Conservation (phyloP, 495 filamentous ascomycete genomes). For the Sabuloglossum arenarium region DNA sequence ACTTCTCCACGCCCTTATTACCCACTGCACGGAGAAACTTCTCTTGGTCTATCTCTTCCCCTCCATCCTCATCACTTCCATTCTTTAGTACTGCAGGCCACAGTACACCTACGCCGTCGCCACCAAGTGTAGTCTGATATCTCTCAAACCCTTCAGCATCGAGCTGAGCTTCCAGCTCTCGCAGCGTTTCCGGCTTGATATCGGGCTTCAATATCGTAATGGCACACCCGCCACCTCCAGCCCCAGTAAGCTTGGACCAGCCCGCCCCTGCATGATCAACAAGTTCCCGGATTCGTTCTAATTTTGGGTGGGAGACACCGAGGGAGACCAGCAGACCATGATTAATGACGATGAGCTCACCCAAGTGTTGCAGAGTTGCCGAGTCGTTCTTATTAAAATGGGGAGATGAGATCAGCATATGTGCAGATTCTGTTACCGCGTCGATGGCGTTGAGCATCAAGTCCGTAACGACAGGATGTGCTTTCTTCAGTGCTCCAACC, state of each 20-base stretch:
- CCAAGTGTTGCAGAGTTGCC: slow-evolving; percentile 42
- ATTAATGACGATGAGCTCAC: slow-evolving; percentile 78
- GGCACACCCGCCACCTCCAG: slow-evolving; percentile 84
- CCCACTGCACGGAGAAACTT: slow-evolving; percentile 71
- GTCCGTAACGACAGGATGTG: slow-evolving; percentile 51
- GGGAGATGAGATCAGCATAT: slow-evolving; percentile 41
- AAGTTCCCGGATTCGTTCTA: slow-evolving; percentile 81
- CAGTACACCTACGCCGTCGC: slow-evolving; percentile 79
- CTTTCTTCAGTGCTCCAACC: slow-evolving; percentile 46
- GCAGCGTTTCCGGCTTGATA: background rate
- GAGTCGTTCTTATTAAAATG: slow-evolving; percentile 38
- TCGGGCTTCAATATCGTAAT: slow-evolving; percentile 68
- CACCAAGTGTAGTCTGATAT: slow-evolving; percentile 75
- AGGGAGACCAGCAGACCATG: slow-evolving; percentile 75
- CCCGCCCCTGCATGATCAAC: slow-evolving; percentile 80
- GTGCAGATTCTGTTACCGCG: slow-evolving; percentile 52
- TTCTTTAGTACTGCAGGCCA: slow-evolving; percentile 75
- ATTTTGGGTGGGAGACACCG: slow-evolving; percentile 79
- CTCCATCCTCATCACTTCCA: slow-evolving; percentile 48
- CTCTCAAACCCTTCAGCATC: slow-evolving; percentile 56
- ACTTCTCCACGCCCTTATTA: slow-evolving; percentile 53
- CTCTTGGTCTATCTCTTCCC: slow-evolving; percentile 80
- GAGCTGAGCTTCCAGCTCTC: slow-evolving; percentile 41
- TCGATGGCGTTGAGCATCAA: slow-evolving; percentile 68
- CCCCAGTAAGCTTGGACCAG: slow-evolving; percentile 93